phyloP scores from a whole-genome alignment of 768 basidiomycete genomes.

The Russula dissimulans region DNA sequence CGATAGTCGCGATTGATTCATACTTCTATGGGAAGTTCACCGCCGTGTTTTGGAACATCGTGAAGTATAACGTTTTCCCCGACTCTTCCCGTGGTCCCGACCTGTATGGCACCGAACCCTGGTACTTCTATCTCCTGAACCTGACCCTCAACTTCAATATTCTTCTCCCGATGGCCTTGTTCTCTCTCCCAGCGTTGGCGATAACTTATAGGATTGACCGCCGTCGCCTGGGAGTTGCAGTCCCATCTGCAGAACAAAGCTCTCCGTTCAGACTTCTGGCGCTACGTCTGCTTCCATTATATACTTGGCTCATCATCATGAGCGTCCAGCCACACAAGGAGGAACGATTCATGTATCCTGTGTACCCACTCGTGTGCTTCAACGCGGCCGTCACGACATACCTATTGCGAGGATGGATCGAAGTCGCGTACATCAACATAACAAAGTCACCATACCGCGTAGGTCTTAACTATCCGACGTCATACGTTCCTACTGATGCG shows the following conservation, averaged over 20 bases:
- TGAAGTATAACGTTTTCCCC: slow-evolving; percentile 89
- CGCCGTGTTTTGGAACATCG: slow-evolving; percentile 87
- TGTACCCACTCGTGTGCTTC: slow-evolving; percentile 85
- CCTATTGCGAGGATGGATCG: slow-evolving; percentile 79
- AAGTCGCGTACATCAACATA: slow-evolving; percentile 58
- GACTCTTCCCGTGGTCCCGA: slow-evolving; percentile 72
- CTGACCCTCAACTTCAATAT: slow-evolving; percentile 93
- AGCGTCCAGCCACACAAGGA: slow-evolving; percentile 88
- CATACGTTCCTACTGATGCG: not conserved
- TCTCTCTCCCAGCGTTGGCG: slow-evolving; percentile 68
- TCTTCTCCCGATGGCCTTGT: slow-evolving; percentile 67
- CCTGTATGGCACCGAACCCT: slow-evolving; percentile 87
- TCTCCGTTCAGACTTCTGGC: slow-evolving; percentile 73
- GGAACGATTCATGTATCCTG: slow-evolving; percentile 97
- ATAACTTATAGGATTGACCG: slow-evolving; percentile 69
- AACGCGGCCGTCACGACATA: slow-evolving; percentile 89
- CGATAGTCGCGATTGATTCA: slow-evolving; percentile 76
- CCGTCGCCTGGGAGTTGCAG: slow-evolving; percentile 56
- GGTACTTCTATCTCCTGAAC: slow-evolving; percentile 81
- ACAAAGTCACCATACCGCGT: slow-evolving; percentile 86
- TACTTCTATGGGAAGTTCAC: slow-evolving; percentile 73
- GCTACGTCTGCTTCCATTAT: slow-evolving; percentile 77
- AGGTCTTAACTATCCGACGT: slow-evolving; percentile 23
- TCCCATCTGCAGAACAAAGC: slow-evolving; percentile 46
- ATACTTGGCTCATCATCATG: slow-evolving; percentile 82